phyloP scores from a whole-genome alignment of 371 early-diverging fungal species.

The Lichtheimia ornata region DNA sequence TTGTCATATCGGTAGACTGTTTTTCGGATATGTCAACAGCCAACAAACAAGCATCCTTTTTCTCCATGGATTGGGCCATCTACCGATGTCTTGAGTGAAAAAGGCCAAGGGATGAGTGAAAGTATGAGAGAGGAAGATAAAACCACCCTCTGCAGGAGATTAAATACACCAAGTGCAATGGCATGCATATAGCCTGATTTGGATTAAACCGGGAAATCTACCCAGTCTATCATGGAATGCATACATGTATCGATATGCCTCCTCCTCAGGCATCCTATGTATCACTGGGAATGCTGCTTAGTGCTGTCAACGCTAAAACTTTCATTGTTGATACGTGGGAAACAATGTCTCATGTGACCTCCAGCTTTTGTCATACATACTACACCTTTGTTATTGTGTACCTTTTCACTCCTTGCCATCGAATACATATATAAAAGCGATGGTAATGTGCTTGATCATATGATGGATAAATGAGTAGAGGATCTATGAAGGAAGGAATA shows the following conservation, averaged over 20 bases:
- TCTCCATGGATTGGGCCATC: constrained; percentile 12
- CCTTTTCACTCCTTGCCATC: background rate
- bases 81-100: background rate
- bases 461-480: no score
- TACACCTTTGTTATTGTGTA: background rate
- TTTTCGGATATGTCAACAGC: constrained; percentile 9
- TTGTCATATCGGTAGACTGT: no score
- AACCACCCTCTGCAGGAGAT: background rate
- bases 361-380: background rate
- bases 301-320: background rate
- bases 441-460: no score
- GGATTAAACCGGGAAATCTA: constrained; percentile 1
- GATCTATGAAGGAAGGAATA: no score
- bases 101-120: background rate
- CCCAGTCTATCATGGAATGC: background rate
- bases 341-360: background rate
- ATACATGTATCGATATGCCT: background rate
- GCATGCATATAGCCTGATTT: constrained; percentile 6
- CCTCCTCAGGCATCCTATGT: background rate
- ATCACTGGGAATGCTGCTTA: no score
- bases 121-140: background rate
- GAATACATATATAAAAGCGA: no score
- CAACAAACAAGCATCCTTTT: constrained; percentile 8
- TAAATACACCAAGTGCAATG: background rate
- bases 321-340: background rate